These are phyloP conservation scores for Triangularia verruculosa DNA, from an alignment of 2,329 filamentous ascomycete genomes.

Conservation along the genomic window DNA sequence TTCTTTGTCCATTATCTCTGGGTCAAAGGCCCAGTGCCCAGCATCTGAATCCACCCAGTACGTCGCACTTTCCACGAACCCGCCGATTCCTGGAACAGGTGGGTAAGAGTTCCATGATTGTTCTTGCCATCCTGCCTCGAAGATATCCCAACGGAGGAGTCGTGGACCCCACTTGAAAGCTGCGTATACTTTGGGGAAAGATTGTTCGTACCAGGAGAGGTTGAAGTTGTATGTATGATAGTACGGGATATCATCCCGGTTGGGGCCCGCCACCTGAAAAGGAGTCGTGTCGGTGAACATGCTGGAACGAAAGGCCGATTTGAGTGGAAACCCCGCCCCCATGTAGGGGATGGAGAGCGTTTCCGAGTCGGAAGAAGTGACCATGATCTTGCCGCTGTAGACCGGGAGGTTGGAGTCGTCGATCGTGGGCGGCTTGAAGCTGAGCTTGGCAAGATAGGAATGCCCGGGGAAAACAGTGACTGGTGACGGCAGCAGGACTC, in stretches of 20 bases:
- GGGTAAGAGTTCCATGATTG: slow-evolving; percentile 27
- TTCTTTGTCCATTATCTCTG: slow-evolving; percentile 15
- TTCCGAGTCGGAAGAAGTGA: slow-evolving; percentile 40
- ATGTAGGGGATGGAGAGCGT: slow-evolving; percentile 42
- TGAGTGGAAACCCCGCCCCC: slow-evolving; percentile 16
- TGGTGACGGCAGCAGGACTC: slow-evolving; percentile 10
- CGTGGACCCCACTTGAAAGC: slow-evolving; percentile 28
- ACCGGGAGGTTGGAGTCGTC: slow-evolving; percentile 33
- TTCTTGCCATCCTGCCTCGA: slow-evolving; percentile 25
- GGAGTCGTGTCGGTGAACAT: slow-evolving; percentile 21
- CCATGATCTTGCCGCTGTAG: slow-evolving; percentile 44
- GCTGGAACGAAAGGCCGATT: background rate
- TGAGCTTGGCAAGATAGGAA: background rate
- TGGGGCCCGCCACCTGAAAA: slow-evolving; percentile 17
- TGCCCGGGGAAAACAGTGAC: slow-evolving; percentile 25
- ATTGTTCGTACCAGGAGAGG: slow-evolving; percentile 25
- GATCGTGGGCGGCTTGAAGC: background rate
- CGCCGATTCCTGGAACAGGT: slow-evolving; percentile 24
- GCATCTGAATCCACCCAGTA: slow-evolving; percentile 16
- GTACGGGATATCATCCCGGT: slow-evolving; percentile 13
- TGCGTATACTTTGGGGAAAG: slow-evolving; percentile 32
- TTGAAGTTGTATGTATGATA: slow-evolving; percentile 30
- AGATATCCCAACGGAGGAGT: slow-evolving; percentile 34
- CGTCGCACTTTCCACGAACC: slow-evolving; percentile 28
- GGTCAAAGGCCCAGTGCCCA: slow-evolving; percentile 16